A percentile compares a stretch with the other conserved stretches of the same genome.
These are phyloP conservation scores for Aspergillus flavus DNA, from an alignment of 2,329 filamentous ascomycete genomes.

Conservation along the genomic window DNA sequence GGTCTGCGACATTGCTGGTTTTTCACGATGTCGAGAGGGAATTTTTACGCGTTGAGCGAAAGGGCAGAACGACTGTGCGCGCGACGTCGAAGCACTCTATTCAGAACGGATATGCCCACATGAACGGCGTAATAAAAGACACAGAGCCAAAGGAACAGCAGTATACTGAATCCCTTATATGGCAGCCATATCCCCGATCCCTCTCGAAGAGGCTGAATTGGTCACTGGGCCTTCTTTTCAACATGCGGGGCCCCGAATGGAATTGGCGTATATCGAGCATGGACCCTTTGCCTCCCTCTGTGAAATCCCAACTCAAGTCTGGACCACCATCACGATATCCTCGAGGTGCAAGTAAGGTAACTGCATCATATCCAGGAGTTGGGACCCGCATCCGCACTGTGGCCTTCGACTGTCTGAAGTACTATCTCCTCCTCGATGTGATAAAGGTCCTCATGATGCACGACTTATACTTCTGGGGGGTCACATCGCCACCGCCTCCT, in stretches of 20 bases:
- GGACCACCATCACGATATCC: conserved; percentile 3
- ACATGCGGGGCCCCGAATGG: conserved; percentile 64
- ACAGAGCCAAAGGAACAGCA: not conserved
- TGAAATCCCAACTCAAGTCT: conserved; percentile 27
- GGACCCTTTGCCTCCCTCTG: conserved; percentile 33
- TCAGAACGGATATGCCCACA: not conserved
- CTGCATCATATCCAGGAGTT: conserved; percentile 40
- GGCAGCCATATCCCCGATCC: conserved; percentile 57
- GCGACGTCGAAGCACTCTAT: not conserved
- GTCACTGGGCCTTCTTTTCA: conserved; percentile 59
- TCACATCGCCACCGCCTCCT: conserved; percentile 52
- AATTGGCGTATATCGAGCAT: conserved; percentile 58
- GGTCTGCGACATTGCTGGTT: conserved; percentile 55
- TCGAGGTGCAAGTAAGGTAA: conserved; percentile 8
- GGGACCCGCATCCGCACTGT: conserved; percentile 50
- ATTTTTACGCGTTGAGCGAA: conserved; percentile 58
- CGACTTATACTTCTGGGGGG: conserved; percentile 75
- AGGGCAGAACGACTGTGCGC: not conserved
- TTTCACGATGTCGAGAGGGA: conserved; percentile 59
- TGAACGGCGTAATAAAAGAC: not conserved
- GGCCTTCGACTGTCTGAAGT: conserved; percentile 52
- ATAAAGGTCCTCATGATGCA: conserved; percentile 69
- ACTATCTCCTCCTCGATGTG: conserved; percentile 71
- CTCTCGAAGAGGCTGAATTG: conserved; percentile 60
- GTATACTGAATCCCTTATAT: conserved; percentile 43